Base-by-base conservation (phyloP, 371 early-diverging fungal species). In the Funneliformis caledonium region DNA sequence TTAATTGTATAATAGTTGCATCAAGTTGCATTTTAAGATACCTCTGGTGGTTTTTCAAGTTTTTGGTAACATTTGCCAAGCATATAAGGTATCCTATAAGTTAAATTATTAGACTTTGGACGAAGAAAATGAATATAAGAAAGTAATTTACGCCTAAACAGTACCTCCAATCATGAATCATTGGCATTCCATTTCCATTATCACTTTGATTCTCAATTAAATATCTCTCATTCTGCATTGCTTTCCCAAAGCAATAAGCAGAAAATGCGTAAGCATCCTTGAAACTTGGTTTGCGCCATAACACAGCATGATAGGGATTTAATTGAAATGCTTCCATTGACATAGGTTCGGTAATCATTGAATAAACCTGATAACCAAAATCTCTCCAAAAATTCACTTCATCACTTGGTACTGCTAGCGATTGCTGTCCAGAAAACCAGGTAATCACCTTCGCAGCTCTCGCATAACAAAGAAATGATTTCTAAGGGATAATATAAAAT, bases 291-390 rank as follows among this genome's bases (percentile, higher is more conserved):
- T 52, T 60, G 19, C 61, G 72, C 76, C 61, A 76, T 43, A 85
- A 37, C 8, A 45, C 72, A 8, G 79, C 64, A 19, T 72, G 72
- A 22, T 50, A 22, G 69, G 31, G 45, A 50, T 82, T 64, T 9
- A 76, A 64, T 65, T 81, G 70, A 59, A 89, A 84, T 0, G 92
- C 91, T 52, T 85, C 86, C 85, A 90, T 89, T n/a, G 85, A 81
- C 92, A 94, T 93, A 2, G 95, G 95, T 26, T 87, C 82, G 2
- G 91, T 87, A n/a, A 87, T 84, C 78, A 93, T 93, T 10, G 90
- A 86, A 78, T 92, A 91, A 16, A 91, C 81, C 19, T 93, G 85
- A 64, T 85, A 85, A 9, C 94, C 93, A 82, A 92, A 92, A 19
- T 91, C 89, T 68, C 89, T 89, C 83, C 93, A 86, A 26, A 89